A percentile compares a stretch with the other conserved stretches of the same genome.
Evolutionary conservation across 345 rosid species (phyloP).

Genomic region (Syzygium aromaticum): DNA sequence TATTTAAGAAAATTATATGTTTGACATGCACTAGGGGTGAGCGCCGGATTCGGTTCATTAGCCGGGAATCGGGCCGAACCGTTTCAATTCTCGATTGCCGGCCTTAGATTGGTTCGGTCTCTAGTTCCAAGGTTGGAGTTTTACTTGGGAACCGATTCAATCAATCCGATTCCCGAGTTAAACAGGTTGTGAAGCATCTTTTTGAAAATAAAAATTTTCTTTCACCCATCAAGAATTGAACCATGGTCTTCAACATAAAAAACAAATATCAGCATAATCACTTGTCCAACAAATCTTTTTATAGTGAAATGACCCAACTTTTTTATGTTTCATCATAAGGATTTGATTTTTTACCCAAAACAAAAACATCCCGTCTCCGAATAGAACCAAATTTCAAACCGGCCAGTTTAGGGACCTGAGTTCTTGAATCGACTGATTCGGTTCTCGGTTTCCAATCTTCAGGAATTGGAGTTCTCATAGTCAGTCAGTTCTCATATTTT

Average conservation of each 20-base stretch:
- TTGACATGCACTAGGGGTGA: neutral
- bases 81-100: accelerated
- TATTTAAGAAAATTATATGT: too few species aligned
- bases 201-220: neutral
- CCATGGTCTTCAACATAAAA: neutral
- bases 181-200: neutral
- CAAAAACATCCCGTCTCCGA: accelerated
- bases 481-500: accelerated
- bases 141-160: accelerated
- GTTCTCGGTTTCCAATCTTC: neutral
- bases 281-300: too few species aligned
- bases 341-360: accelerated
- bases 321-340: neutral
- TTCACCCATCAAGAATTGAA: neutral
- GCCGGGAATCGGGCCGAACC: accelerated
- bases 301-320: accelerated
- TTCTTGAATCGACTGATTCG: accelerated
- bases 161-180: accelerated
- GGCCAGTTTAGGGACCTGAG: accelerated
- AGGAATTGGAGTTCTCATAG: too few species aligned
- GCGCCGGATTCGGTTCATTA: neutral
- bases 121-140: accelerated
- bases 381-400: accelerated
- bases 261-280: too few species aligned
- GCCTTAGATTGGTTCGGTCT: neutral